phyloP scores from a whole-genome alignment of 2,329 filamentous ascomycete species.

The Pseudogymnoascus sp. region DNA sequence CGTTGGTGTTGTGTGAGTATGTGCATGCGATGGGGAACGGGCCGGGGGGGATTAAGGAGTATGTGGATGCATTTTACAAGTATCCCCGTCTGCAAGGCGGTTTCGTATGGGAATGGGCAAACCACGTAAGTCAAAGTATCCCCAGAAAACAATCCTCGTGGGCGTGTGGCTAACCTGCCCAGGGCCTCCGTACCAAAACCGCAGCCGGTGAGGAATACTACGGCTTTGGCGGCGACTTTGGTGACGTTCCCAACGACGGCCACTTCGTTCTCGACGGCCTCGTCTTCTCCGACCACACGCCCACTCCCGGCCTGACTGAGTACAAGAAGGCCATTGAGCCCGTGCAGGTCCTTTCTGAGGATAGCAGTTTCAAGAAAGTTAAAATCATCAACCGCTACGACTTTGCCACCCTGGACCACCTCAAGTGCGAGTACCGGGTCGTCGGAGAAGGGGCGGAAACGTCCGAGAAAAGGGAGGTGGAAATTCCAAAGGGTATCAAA shows the following conservation, averaged over 20 bases:
- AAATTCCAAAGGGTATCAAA: constrained; percentile 38
- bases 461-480: constrained; percentile 30
- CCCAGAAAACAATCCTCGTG: background rate
- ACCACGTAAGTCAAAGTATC: constrained; percentile 25
- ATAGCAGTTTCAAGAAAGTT: constrained; percentile 15
- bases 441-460: constrained; percentile 31
- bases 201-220: constrained; percentile 31
- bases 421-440: constrained; percentile 37
- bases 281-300: constrained; percentile 33
- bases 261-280: constrained; percentile 38
- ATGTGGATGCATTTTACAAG: constrained; percentile 44
- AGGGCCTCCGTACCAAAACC: constrained; percentile 31
- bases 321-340: constrained; percentile 35
- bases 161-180: constrained; percentile 2
- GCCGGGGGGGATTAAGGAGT: constrained; percentile 48
- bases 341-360: constrained; percentile 25
- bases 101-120: constrained; percentile 40
- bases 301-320: constrained; percentile 34
- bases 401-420: constrained; percentile 42
- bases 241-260: constrained; percentile 36
- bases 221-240: constrained; percentile 38
- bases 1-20: constrained; percentile 33
- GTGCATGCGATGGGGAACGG: constrained; percentile 49
- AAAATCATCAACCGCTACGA: constrained; percentile 41
- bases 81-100: constrained; percentile 47